Evolutionary conservation across 1,139 yeast genomes (phyloP).

Genomic region (Saccharomyces hybrid): DNA sequence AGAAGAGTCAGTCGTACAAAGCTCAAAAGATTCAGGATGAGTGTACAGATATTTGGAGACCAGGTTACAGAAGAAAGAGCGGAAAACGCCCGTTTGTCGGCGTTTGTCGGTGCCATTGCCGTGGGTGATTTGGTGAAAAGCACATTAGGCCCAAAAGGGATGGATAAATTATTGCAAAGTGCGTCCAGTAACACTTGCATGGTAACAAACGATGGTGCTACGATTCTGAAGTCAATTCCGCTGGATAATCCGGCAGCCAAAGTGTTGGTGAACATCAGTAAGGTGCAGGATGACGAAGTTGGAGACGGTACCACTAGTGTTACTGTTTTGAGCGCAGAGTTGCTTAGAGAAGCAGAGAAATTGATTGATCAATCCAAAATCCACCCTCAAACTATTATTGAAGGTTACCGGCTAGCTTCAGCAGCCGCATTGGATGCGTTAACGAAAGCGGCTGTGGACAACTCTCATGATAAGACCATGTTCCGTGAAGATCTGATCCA

Average conservation of each 20-base stretch:
- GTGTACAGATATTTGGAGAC: constrained; percentile 89
- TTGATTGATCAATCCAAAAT: constrained; percentile 80
- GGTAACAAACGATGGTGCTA: constrained; percentile 97
- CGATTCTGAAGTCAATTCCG: constrained; percentile 88
- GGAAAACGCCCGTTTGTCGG: constrained; percentile 93
- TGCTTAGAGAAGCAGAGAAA: constrained; percentile 90
- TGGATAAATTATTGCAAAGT: constrained; percentile 91
- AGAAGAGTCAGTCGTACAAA: neutral
- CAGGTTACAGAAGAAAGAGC: constrained; percentile 97
- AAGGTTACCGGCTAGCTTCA: constrained; percentile 87
- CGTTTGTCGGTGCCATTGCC: constrained; percentile 97
- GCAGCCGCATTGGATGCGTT: constrained; percentile 76
- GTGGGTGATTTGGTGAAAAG: constrained; percentile 96
- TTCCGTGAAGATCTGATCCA: constrained; percentile 74
- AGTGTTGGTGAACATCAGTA: constrained; percentile 88
- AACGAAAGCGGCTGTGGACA: constrained; percentile 68
- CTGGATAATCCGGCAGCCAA: constrained; percentile 98
- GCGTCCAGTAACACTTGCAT: constrained; percentile 69
- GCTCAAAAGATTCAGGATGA: constrained; percentile 16
- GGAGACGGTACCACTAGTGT: constrained; percentile 99
- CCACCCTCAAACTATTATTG: constrained; percentile 96
- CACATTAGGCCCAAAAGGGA: constrained; percentile 95
- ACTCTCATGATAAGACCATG: constrained; percentile 49
- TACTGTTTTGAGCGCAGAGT: constrained; percentile 88
- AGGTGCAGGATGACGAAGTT: constrained; percentile 88